Base-by-base conservation (phyloP, 2,329 filamentous ascomycete species). In the Penicillium sp. region DNA sequence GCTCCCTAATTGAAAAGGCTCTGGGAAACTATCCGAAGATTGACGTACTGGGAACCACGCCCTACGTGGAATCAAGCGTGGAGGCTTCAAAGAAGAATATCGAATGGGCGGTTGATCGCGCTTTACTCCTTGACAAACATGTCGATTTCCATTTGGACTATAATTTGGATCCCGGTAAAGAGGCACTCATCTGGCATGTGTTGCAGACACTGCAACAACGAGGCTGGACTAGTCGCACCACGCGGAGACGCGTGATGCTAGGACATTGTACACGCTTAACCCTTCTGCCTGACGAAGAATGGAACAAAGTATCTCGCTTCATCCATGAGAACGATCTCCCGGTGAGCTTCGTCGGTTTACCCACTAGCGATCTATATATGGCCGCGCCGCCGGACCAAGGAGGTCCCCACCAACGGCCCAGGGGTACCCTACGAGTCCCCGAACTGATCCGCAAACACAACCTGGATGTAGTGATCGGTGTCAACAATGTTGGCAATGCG, bases 121-220 rank as follows among this genome's bases (percentile, higher is more conserved):
- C 86, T 1, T 67, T 86, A 37, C 59, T 73, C 22, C 67, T 79
- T 39, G 67, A 71, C 2, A 78, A 86, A 50, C 84, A 89, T 68
- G 72, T 91, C 5, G 88, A 91, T 65, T 85, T 90, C 46, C 89
- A 91, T 68, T 78, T 91, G 6, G 89, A 91, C 70, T 90, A 91
- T 69, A 86, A 86, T 55, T 75, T 90, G 3, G 80, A 86, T 51
- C 57, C 72, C 2, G 63, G 67, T 1, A 78, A 72, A 46, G 77
- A 81, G 49, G 75, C 84, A 0, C 72, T 86, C 53, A 73, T 87
- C 0, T 83, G 82, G 74, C 73, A 80, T 43, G 82, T 86, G 1
- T 55, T 90, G 22, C 66, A 80, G 1, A 70, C 75, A 1, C 74
- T 90, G 13, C 77, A 79, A 55, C 69, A 73, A 13, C 70, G 76